Evolutionary conservation across 495 filamentous ascomycete species (phyloP).

Genomic region (Jackrogersella multiformis): DNA sequence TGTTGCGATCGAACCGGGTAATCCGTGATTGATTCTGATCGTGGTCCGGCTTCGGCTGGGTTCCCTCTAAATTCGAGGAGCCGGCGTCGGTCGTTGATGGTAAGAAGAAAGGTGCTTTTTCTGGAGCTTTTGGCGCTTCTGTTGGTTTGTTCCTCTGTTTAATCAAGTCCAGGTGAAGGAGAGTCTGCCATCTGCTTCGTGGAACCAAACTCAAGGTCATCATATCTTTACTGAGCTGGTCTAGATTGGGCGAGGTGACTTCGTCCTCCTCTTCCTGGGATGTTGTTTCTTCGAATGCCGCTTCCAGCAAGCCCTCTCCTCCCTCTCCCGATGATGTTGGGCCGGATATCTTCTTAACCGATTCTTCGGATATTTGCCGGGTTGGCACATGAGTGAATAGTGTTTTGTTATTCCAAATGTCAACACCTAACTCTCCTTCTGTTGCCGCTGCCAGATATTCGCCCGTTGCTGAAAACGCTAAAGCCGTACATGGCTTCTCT

Average conservation of each 20-base stretch:
- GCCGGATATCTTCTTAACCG: constrained; percentile 67
- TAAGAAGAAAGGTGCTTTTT: constrained; percentile 97
- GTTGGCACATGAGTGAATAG: constrained; percentile 89
- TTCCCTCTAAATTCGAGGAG: constrained; percentile 36
- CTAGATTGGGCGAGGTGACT: constrained; percentile 61
- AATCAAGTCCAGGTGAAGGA: constrained; percentile 89
- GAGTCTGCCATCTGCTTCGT: constrained; percentile 88
- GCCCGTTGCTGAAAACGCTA: constrained; percentile 88
- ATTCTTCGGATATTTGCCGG: constrained; percentile 77
- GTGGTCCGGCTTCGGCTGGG: constrained; percentile 25
- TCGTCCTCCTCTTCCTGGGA: constrained; percentile 56
- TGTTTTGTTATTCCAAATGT: constrained; percentile 92
- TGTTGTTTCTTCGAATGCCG: constrained; percentile 68
- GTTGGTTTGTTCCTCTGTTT: constrained; percentile 93
- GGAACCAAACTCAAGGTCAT: constrained; percentile 90
- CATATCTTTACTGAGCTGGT: constrained; percentile 82
- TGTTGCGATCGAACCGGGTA: constrained; percentile 50
- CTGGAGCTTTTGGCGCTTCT: constrained; percentile 87
- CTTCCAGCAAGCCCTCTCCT: constrained; percentile 70
- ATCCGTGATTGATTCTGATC: constrained; percentile 49
- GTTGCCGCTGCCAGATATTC: constrained; percentile 93
- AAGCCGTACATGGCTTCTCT: constrained; percentile 75
- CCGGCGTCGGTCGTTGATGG: constrained; percentile 67
- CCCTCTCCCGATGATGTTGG: constrained; percentile 87
- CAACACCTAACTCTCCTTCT: constrained; percentile 84